Base-by-base conservation (phyloP, 805 yeast species). In the Scheffersomyces spartinae region DNA sequence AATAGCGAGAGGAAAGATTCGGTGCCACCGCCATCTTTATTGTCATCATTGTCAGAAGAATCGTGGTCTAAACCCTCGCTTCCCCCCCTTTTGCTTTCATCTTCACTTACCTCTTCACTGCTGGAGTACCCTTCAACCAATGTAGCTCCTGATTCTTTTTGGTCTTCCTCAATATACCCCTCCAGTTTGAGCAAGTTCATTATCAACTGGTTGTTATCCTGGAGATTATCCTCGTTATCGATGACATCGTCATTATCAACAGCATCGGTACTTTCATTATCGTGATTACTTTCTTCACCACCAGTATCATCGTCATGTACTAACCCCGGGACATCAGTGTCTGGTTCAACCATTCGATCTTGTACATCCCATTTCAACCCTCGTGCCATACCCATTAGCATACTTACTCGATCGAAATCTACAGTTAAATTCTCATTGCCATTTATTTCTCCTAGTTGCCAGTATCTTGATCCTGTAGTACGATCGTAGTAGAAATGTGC, bases 1-100 rank as follows among this genome's bases (percentile, higher is more conserved):
- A 60, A 38, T 9, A 59, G 38, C 2, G 16, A 22, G 5, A 30
- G 29, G 35, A 58, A 58, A n/a, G n/a, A n/a, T n/a, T n/a, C n/a
- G n/a, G n/a, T n/a, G n/a, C n/a, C n/a, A n/a, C n/a, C n/a, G n/a
- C n/a, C n/a, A n/a, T n/a, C n/a, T n/a, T n/a, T n/a, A n/a, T n/a
- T n/a, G n/a, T n/a, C n/a, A n/a, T n/a, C n/a, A n/a, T n/a, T n/a
- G n/a, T n/a, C n/a, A n/a, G n/a, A n/a, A n/a, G n/a, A n/a, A n/a
- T n/a, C n/a, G n/a, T n/a, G n/a, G n/a, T n/a, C n/a, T n/a, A n/a
- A n/a, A n/a, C n/a, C n/a, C n/a, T n/a, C n/a, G n/a, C n/a, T 5
- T 40, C 43, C 11, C 14, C 13, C 10, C 20, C 26, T 13, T 28
- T 25, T 5, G 22, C n/a, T n/a, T n/a, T n/a, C n/a, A n/a, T n/a